Percentiles rank a stretch among this genome's conserved stretches.
Evolutionary conservation across 208 protist genomes (phyloP).

Genomic region (Endotrypanum monterogeii): DNA sequence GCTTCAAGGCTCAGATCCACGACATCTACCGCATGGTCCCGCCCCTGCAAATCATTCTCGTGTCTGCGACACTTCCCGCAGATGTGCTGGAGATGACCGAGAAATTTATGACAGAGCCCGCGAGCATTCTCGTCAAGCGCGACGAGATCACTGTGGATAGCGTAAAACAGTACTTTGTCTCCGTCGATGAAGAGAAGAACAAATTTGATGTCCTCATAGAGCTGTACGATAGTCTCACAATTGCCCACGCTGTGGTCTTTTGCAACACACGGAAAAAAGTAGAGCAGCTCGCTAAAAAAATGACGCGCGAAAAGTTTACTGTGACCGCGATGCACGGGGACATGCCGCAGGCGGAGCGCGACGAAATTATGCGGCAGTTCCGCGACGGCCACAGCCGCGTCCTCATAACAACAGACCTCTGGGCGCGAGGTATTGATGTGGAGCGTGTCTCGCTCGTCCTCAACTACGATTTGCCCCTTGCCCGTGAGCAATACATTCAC

Average conservation of each 20-base stretch:
- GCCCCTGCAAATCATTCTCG: conserved; percentile 90
- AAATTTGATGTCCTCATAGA: conserved; percentile 99
- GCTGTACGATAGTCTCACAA: conserved; percentile 98
- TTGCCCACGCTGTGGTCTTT: conserved; percentile 99
- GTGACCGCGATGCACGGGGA: conserved; percentile 97
- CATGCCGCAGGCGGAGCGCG: conserved; percentile 98
- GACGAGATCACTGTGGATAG: conserved; percentile 99
- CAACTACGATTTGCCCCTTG: conserved; percentile 98
- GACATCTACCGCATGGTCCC: conserved; percentile 97
- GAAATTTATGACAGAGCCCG: conserved; percentile 98
- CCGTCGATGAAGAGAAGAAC: conserved; percentile 98
- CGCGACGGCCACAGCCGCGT: conserved; percentile 95
- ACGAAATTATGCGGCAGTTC: conserved; percentile 98
- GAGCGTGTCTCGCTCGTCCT: conserved; percentile 97
- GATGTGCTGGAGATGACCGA: conserved; percentile 96
- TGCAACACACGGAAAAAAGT: conserved; percentile 99
- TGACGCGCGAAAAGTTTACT: conserved; percentile 96
- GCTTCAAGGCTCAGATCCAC: conserved; percentile 99
- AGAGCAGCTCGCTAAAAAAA: conserved; percentile 98
- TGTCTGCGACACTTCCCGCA: conserved; percentile 88
- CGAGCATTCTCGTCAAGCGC: conserved; percentile 98
- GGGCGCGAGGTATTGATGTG: conserved; percentile 96
- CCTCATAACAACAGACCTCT: conserved; percentile 99
- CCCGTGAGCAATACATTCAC: conserved; percentile 94
- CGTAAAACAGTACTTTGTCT: conserved; percentile 98